Conservation (phyloP, 352 stramenopile species). For the Phytophthora sp. region DNA sequence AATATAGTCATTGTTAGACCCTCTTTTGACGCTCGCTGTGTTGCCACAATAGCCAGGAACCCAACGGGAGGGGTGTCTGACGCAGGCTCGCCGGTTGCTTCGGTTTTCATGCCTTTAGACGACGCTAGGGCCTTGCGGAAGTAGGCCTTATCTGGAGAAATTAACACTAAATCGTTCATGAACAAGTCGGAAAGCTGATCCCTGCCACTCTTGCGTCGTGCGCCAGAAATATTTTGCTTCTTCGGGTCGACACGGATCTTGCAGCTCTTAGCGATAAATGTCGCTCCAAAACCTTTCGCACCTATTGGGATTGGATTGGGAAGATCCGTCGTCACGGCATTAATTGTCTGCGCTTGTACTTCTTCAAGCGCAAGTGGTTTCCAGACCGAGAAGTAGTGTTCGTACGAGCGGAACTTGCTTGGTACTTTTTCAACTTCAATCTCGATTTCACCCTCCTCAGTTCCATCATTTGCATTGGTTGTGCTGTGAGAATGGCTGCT, state of each 20-base stretch:
- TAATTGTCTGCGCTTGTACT: conserved; percentile 89
- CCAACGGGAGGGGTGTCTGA: conserved; percentile 32
- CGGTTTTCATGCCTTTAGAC: conserved; percentile 20
- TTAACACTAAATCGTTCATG: conserved; percentile 81
- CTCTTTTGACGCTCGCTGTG: conserved; percentile 72
- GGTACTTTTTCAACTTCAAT: conserved; percentile 70
- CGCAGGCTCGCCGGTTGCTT: conserved; percentile 11
- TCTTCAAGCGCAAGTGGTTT: conserved; percentile 85
- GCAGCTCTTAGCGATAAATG: conserved; percentile 67
- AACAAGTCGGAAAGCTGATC: conserved; percentile 59
- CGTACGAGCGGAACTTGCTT: conserved; percentile 86
- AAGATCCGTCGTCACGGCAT: conserved; percentile 72
- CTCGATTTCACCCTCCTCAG: conserved; percentile 78
- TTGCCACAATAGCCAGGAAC: conserved; percentile 79
- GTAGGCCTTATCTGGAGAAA: conserved; percentile 61
- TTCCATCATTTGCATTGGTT: conserved; percentile 71
- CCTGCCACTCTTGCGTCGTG: conserved; percentile 32
- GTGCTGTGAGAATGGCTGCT: conserved; percentile 56
- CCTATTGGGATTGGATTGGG: conserved; percentile 55
- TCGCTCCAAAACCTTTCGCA: conserved; percentile 49
- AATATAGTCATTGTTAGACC: conserved; percentile 75
- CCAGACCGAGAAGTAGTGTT: conserved; percentile 91
- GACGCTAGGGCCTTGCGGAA: conserved; percentile 47
- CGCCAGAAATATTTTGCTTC: conserved; percentile 38
- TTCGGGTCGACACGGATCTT: conserved; percentile 75